Base-by-base conservation (phyloP, 2,329 filamentous ascomycete genomes). In the Mycosphaerelloides madeirae region DNA sequence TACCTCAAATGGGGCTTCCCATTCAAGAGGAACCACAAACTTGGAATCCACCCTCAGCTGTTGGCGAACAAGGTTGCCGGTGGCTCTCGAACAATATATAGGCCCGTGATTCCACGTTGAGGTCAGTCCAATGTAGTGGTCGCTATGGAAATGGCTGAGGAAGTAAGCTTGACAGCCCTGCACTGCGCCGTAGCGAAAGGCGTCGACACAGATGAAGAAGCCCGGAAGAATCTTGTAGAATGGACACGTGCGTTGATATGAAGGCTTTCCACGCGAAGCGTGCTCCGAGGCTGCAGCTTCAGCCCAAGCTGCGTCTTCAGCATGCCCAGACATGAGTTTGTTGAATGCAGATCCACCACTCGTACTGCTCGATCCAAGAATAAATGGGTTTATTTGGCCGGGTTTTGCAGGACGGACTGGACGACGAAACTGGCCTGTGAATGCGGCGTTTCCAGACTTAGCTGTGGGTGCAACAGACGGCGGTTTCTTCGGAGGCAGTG, bases 181-280 rank as follows among this genome's bases (percentile, higher is more conserved):
- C 0, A 98, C 87, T 3, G 90, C 88, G 2, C 93, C 93, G 60
- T 97, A 98, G 15, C 91, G 82, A 61, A 98, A 95, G 0, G 93
- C 93, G 66, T 98, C 93, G 1, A 98, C 93, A 46, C 88, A 94
- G 41, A 97, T 94, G 52, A 78, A 87, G 59, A 96, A 85, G 0
- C 88, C 89, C 0, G 91, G 90, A 69, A 98, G 83, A 52, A 97
- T 96, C 67, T 98, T 98, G 73, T 98, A 98, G 60, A 98, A 98
- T 0, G 93, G 93, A 61, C 93, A 98, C 0, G 88, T 96, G 38
- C 93, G 80, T 60, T 91, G 79, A 59, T 91, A 93, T 0, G 90
- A 84, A 14, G 85, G 87, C 61, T 88, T 93, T 16, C 93, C 91
- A 31, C 87, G 79, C 2, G 89, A 83, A 1, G 85, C 79, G 20